These are phyloP conservation scores for Penicillium sp. DNA, from an alignment of 2,329 filamentous ascomycete genomes.

Conservation along the genomic window DNA sequence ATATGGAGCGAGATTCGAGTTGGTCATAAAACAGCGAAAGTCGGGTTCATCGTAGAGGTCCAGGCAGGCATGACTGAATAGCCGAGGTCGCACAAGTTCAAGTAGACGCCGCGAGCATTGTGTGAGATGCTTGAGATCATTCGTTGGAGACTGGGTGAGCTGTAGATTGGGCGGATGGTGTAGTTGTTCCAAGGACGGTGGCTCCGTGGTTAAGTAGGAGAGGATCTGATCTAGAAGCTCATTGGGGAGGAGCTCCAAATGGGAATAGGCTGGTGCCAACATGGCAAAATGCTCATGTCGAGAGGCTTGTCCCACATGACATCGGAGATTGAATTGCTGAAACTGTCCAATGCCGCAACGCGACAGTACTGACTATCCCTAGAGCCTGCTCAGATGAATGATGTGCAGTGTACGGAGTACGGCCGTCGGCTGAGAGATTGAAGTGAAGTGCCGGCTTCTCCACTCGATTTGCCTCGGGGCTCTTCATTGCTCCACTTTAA, in stretches of 20 bases:
- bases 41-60: slow-evolving; percentile 33
- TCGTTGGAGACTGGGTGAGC: slow-evolving; percentile 40
- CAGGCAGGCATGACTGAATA: slow-evolving; percentile 56
- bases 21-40: slow-evolving; percentile 41
- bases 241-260: slow-evolving; percentile 49
- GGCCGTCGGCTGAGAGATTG: slow-evolving; percentile 16
- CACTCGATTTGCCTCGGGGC: slow-evolving; percentile 11
- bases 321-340: background rate
- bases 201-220: slow-evolving; percentile 49
- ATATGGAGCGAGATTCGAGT: slow-evolving; percentile 33
- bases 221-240: slow-evolving; percentile 60
- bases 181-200: slow-evolving; percentile 50
- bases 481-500: slow-evolving; percentile 14
- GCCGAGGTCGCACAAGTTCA: slow-evolving; percentile 48
- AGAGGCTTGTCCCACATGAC: slow-evolving; percentile 19
- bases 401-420: background rate
- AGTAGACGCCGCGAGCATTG: slow-evolving; percentile 54
- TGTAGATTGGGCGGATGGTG: slow-evolving; percentile 49
- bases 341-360: background rate
- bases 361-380: background rate
- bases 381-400: background rate
- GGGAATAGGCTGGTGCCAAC: slow-evolving; percentile 8
- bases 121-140: slow-evolving; percentile 55
- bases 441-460: slow-evolving; percentile 23
- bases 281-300: slow-evolving; percentile 31